Percentiles rank a stretch among this genome's conserved stretches.
Conservation (phyloP, 306 rosid species). For the Glycine latifolia region DNA sequence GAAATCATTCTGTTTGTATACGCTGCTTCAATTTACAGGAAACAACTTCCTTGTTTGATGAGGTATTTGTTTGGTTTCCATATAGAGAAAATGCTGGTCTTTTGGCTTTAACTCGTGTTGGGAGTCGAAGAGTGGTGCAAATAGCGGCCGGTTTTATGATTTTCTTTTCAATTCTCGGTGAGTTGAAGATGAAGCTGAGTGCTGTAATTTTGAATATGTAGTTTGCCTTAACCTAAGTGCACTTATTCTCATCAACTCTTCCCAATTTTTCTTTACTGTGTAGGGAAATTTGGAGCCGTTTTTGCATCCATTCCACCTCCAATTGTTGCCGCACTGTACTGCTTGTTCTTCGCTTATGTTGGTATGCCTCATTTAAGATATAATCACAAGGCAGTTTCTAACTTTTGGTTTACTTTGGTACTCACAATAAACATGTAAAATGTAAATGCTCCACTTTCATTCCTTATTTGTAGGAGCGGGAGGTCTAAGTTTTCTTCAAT, state of each 20-base stretch:
- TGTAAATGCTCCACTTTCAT: constrained; percentile 11
- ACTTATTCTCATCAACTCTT: constrained; percentile 12
- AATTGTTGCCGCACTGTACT: constrained; percentile 90
- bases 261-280: constrained; percentile 19
- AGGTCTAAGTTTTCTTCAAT: constrained; percentile 95
- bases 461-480: constrained; percentile 61
- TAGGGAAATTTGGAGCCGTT: constrained; percentile 98
- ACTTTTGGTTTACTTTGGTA: constrained; percentile 23
- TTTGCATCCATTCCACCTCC: constrained; percentile 95
- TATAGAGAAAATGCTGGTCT: constrained; percentile 97
- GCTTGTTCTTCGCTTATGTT: constrained; percentile 94
- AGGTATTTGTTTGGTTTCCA: constrained; percentile 44
- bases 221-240: neutral
- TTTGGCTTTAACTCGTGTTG: constrained; percentile 94
- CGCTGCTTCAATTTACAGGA: constrained; percentile 18
- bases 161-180: constrained; percentile 96
- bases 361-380: constrained; percentile 63
- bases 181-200: constrained; percentile 38
- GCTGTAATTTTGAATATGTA: constrained; percentile 10
- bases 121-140: constrained; percentile 97
- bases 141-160: constrained; percentile 99
- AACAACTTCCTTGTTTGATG: constrained; percentile 37
- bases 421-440: neutral
- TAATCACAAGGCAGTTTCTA: constrained; percentile 1
- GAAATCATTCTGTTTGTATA: constrained; percentile 25